Evolutionary conservation across 2,329 filamentous ascomycete genomes (phyloP).

Genomic region (Paracorniculantispora psalliotae): DNA sequence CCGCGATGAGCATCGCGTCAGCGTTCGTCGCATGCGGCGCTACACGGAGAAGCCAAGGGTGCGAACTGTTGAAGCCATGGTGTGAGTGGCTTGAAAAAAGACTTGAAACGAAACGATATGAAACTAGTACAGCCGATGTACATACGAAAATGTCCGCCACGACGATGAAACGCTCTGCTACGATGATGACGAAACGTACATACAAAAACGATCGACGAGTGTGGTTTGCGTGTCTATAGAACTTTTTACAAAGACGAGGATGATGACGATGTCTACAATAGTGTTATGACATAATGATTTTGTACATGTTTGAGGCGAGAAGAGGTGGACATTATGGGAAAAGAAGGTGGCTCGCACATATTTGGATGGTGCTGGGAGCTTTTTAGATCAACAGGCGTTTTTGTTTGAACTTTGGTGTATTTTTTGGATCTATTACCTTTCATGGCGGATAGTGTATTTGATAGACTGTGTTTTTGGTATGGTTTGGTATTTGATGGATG

Average conservation of each 20-base stretch:
- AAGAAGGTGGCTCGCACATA: not conserved
- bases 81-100: conserved; percentile 17
- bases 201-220: not conserved
- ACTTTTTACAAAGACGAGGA: not conserved
- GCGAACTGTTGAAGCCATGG: conserved; percentile 23
- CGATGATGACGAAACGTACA: conserved; percentile 1
- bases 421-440: not conserved
- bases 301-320: not conserved
- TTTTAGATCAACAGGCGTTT: not conserved
- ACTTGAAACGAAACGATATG: not conserved
- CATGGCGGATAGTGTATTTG: not conserved
- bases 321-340: not conserved
- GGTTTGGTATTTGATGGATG: not conserved
- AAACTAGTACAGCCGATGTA: not conserved
- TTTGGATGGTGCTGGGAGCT: not conserved
- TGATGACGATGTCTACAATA: not conserved
- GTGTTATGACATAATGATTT: not conserved
- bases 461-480: not conserved
- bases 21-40: conserved; percentile 39
- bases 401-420: not conserved
- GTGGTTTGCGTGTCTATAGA: not conserved
- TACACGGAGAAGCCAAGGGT: conserved; percentile 38
- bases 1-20: conserved; percentile 37
- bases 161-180: not conserved
- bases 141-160: not conserved